Conservation (phyloP, 139 green algal species). For the Asterochloris sp. region DNA sequence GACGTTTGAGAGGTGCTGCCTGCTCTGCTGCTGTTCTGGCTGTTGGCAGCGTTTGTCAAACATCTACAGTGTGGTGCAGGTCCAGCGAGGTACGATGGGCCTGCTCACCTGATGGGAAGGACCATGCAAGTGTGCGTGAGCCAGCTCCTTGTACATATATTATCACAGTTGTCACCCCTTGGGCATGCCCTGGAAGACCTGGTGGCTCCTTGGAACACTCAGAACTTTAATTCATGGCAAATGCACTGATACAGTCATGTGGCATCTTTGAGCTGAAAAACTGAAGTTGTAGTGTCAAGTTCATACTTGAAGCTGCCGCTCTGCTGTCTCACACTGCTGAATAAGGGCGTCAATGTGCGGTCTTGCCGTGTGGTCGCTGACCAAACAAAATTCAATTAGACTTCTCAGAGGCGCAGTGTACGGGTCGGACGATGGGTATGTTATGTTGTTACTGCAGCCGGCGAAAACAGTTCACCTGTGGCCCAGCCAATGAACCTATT, state of each 20-base stretch:
- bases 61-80: background rate
- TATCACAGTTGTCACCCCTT: background rate
- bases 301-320: background rate
- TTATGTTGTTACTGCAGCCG: background rate
- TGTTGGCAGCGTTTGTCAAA: background rate
- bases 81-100: conserved; percentile 1
- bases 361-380: background rate
- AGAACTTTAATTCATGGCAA: background rate
- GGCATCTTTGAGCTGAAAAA: background rate
- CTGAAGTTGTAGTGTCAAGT: background rate
- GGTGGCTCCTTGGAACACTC: background rate
- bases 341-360: background rate
- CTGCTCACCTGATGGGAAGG: background rate
- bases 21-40: background rate
- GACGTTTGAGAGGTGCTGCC: background rate
- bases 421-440: background rate
- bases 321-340: background rate
- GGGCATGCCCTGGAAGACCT: background rate
- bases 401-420: background rate
- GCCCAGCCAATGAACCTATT: background rate
- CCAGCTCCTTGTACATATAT: conserved; percentile 4
- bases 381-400: background rate
- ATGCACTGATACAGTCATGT: background rate
- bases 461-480: background rate
- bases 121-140: background rate